Evolutionary conservation across 176 grass and related monocot species (phyloP), one percentile per base, ranked within the genome.

Genomic region (Tuctoria greenei): DNA sequence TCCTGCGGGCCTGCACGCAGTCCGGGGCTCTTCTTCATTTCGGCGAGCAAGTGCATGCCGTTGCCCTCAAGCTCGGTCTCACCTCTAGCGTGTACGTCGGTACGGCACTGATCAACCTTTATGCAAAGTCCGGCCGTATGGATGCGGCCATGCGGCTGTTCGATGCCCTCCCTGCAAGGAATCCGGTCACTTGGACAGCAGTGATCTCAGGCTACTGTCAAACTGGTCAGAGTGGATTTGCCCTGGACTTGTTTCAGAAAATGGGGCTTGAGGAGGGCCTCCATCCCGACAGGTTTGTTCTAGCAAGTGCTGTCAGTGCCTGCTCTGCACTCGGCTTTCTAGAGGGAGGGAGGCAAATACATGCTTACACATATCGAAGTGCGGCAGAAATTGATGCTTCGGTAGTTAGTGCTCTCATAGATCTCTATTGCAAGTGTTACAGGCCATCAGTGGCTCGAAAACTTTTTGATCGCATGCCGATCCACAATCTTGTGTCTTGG

Each of bases 401-500:
- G 0, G 71, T 96, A 43, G 64, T 60, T 65, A 96, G 90, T 1
- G 77, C 65, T 12, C 82, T 90, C 8, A 84, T 90, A 56, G 90
- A 90, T 86, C 37, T 93, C 1, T 93, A 97, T 26, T 93, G 71
- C 77, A 93, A 96, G 73, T 97, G 93, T 65, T 60, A 26, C 50
- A 67, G 76, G 83, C 21, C 90, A 24, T 81, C n/a, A 42, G 40
- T 74, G 79, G 93, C 93, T 42, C 87, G 71, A 7, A 88, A 43
- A 67, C 81, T 93, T 34, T 93, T 97, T 82, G 76, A 93, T 74
- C 68, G 3, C 28, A 88, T 86, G 79, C 64, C 35, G 58, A 73
- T 64, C 66, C 64, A 34, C 40, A 86, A 96, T 62, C 76, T 93
- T 75, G 93, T 96, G 34, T 86, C 90, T 39, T 97, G 93, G 93